A percentile compares a stretch with the other conserved stretches of the same genome.
These are phyloP conservation scores for Leishmania tropica DNA, from an alignment of 208 protist genomes.

Conservation along the genomic window DNA sequence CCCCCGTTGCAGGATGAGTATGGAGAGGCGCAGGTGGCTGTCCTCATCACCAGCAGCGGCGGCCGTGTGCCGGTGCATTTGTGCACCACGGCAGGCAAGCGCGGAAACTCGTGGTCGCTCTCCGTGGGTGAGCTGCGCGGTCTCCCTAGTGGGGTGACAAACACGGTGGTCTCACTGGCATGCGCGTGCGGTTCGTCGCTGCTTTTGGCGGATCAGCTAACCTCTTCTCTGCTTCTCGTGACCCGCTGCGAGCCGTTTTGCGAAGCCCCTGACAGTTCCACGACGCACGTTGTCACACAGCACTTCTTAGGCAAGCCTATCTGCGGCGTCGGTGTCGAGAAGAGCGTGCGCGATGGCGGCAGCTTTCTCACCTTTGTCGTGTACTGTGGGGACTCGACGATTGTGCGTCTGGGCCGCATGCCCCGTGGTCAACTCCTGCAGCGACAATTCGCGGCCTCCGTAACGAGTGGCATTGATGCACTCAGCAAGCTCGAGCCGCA, in stretches of 20 bases:
- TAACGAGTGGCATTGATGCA: conserved; percentile 19
- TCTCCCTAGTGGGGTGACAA: conserved; percentile 17
- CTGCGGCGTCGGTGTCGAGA: conserved; percentile 42
- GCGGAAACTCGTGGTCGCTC: background rate
- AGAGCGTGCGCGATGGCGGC: conserved; percentile 26
- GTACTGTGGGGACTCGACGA: conserved; percentile 48
- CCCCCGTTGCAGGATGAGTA: conserved; percentile 13
- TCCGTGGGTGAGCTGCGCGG: conserved; percentile 5
- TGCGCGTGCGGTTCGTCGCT: conserved; percentile 22
- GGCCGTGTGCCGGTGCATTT: conserved; percentile 40
- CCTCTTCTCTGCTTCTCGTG: conserved; percentile 43
- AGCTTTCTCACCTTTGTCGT: conserved; percentile 44
- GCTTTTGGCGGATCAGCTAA: conserved; percentile 53
- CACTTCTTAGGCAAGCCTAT: conserved; percentile 38
- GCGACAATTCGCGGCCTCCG: conserved; percentile 34
- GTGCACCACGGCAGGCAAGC: background rate
- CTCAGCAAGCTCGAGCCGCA: conserved; percentile 30
- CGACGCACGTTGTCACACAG: conserved; percentile 44
- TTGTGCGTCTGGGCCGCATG: conserved; percentile 43
- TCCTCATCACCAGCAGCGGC: conserved; percentile 46
- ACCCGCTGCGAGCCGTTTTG: conserved; percentile 40
- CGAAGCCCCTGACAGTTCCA: conserved; percentile 23
- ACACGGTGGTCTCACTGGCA: conserved; percentile 23
- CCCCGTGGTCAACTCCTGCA: conserved; percentile 40
- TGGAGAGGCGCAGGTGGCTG: conserved; percentile 22